A percentile compares a stretch with the other conserved stretches of the same genome.
These are phyloP conservation scores for Corymbia maculata DNA, from an alignment of 345 rosid genomes.

Conservation along the genomic window DNA sequence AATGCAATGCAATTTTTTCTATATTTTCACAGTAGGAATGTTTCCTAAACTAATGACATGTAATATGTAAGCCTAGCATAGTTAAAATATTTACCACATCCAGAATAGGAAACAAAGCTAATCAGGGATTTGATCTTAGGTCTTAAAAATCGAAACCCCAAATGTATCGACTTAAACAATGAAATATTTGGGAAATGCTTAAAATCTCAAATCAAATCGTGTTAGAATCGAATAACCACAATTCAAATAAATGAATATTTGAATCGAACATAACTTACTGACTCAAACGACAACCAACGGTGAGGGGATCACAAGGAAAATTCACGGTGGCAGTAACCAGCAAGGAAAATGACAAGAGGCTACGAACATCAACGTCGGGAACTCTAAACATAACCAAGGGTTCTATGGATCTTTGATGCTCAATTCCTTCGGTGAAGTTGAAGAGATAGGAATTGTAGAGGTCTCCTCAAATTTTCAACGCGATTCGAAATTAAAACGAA, in stretches of 20 bases:
- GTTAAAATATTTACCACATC: not conserved
- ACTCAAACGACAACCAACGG: not conserved
- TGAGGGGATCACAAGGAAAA: not conserved
- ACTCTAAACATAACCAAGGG: not conserved
- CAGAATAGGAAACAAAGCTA: not conserved
- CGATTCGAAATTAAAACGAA: not conserved
- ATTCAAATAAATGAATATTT: not conserved
- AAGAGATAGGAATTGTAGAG: not conserved
- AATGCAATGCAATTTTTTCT: not conserved
- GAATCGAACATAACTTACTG: not conserved
- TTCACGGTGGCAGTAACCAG: not conserved
- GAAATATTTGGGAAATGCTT: not conserved
- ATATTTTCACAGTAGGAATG: not conserved
- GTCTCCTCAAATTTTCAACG: not conserved
- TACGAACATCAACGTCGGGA: not conserved
- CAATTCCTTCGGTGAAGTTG: not conserved
- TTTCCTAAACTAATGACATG: not conserved
- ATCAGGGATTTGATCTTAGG: not conserved
- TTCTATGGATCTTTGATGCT: not conserved
- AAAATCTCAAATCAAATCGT: not conserved
- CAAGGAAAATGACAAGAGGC: not conserved
- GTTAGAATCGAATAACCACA: not conserved
- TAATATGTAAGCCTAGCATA: not conserved
- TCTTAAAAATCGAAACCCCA: not conserved
- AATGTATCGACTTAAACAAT: not conserved